These are phyloP conservation scores for Thecaphora thlaspeos DNA, from an alignment of 1,284 basidiomycete genomes.

Conservation along the genomic window DNA sequence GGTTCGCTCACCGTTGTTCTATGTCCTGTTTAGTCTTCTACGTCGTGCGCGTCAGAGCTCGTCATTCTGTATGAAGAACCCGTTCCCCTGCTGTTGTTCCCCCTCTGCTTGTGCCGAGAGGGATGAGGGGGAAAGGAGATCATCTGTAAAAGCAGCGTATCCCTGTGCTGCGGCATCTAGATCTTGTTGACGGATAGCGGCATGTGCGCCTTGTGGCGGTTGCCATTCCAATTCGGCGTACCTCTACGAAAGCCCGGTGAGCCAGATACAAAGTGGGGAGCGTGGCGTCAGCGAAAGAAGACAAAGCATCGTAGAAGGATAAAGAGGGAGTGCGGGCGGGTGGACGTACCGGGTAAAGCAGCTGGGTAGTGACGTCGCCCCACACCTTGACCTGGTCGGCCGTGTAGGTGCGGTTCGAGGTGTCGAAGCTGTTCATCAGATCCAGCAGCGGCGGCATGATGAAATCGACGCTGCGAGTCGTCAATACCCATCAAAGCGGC, in stretches of 20 bases:
- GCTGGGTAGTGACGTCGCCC: constrained; percentile 50
- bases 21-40: no score
- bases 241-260: background rate
- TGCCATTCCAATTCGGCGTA: background rate
- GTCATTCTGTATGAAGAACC: no score
- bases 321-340: background rate
- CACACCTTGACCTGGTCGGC: constrained; percentile 32
- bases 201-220: background rate
- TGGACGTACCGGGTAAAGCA: constrained; percentile 32
- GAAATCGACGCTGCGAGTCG: constrained; percentile 14
- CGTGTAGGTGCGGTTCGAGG: constrained; percentile 12
- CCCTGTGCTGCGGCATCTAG: background rate
- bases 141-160: background rate
- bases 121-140: background rate
- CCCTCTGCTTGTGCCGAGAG: no score
- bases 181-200: background rate
- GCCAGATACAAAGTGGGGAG: no score
- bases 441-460: constrained; percentile 8
- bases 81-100: no score
- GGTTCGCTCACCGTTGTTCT: no score
- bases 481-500: no score
- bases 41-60: no score
- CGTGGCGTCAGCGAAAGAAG: no score
- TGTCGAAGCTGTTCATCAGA: constrained; percentile 7
- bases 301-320: no score